A percentile compares a stretch with the other conserved stretches of the same genome.
These are phyloP conservation scores for Pichia sp. DNA, from an alignment of 1,139 yeast genomes.

Conservation along the genomic window DNA sequence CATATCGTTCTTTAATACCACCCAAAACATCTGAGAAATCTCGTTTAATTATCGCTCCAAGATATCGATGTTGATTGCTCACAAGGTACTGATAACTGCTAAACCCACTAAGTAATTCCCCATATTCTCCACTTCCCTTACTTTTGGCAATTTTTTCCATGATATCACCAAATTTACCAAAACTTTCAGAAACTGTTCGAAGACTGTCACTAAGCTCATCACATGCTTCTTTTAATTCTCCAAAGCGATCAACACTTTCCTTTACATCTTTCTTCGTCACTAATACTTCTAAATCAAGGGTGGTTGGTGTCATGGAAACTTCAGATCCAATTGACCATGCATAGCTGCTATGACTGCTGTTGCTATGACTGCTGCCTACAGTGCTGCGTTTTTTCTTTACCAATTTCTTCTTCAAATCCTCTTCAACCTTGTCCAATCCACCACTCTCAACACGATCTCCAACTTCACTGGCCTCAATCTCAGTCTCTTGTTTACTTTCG, in stretches of 20 bases:
- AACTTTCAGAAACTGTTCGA: constrained; percentile 44
- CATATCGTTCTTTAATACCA: constrained; percentile 35
- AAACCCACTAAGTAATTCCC: constrained; percentile 64
- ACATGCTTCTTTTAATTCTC: constrained; percentile 30
- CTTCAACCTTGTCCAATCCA: not conserved
- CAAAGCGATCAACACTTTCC: constrained; percentile 42
- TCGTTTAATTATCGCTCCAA: constrained; percentile 49
- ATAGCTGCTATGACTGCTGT: not conserved
- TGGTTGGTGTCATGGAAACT: constrained; percentile 39
- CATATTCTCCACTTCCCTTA: constrained; percentile 57
- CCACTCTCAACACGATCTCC: not conserved
- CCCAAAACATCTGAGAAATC: constrained; percentile 53
- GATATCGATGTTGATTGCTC: constrained; percentile 70
- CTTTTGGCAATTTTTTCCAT: constrained; percentile 65
- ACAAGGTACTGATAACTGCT: constrained; percentile 75
- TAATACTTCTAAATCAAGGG: constrained; percentile 51
- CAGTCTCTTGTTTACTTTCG: not conserved
- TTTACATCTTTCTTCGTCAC: constrained; percentile 55
- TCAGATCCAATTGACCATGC: constrained; percentile 21
- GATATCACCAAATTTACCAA: constrained; percentile 69
- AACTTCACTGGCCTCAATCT: not conserved
- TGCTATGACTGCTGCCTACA: not conserved
- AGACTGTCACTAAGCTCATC: constrained; percentile 5
- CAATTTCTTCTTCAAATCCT: not conserved
- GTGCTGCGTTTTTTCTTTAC: not conserved